Conservation (phyloP, 73 alveolate species). For the Tetrahymena borealis region DNA sequence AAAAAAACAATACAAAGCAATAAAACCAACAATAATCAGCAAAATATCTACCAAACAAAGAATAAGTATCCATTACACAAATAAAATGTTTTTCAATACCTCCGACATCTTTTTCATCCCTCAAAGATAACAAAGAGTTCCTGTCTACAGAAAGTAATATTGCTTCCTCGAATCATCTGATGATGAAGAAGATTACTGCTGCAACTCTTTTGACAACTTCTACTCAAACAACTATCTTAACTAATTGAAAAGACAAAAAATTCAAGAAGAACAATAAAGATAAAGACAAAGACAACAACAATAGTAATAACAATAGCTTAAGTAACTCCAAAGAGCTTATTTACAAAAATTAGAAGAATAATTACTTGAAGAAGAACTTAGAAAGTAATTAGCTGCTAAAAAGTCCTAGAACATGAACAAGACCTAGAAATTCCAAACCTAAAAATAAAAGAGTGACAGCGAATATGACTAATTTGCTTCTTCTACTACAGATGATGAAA, state of each 20-base stretch:
- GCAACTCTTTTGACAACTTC: not conserved
- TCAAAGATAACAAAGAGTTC: not conserved
- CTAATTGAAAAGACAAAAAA: not conserved
- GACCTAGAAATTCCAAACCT: not conserved
- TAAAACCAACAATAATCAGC: not conserved
- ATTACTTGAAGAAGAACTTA: not conserved
- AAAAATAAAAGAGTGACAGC: not conserved
- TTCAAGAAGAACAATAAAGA: not conserved
- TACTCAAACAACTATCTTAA: not conserved
- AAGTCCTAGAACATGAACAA: not conserved
- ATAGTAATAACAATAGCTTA: not conserved
- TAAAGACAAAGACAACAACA: not conserved
- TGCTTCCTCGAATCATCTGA: not conserved
- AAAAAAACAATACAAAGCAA: not conserved
- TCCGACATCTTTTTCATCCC: not conserved
- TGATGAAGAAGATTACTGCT: not conserved
- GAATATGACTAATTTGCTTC: not conserved
- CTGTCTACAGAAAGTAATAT: not conserved
- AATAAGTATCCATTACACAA: not conserved
- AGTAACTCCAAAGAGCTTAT: not conserved
- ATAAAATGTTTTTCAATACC: not conserved
- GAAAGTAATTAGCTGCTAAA: not conserved
- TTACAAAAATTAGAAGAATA: not conserved
- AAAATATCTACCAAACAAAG: not conserved
- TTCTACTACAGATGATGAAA: not conserved